A percentile compares a stretch with the other conserved stretches of the same genome.
Evolutionary conservation across 306 rosid genomes (phyloP).

Genomic region (Vicia faba): DNA sequence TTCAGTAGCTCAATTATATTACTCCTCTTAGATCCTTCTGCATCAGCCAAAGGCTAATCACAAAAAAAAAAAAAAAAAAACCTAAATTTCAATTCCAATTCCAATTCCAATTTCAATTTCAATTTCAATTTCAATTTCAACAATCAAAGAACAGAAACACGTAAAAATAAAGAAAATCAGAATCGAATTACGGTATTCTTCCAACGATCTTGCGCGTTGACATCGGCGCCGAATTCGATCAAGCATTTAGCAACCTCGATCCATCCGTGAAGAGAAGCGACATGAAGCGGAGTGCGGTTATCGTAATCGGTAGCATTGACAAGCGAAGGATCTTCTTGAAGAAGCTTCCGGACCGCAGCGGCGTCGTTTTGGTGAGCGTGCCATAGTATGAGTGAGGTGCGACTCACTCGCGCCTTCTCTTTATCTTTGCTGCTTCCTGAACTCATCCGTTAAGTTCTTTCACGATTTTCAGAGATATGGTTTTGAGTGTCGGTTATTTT

Average conservation of each 20-base stretch:
- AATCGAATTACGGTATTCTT: constrained; percentile 66
- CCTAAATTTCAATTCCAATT: constrained; percentile 20
- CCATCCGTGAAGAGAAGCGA: constrained; percentile 95
- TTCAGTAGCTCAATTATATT: constrained; percentile 70
- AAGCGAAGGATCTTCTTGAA: constrained; percentile 82
- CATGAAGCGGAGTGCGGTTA: constrained; percentile 92
- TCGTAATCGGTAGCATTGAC: constrained; percentile 88
- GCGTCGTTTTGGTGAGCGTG: constrained; percentile 94
- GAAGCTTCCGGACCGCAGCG: constrained; percentile 85
- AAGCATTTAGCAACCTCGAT: constrained; percentile 79
- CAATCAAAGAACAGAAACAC: too few relatives aligned
- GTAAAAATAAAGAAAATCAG: too few relatives aligned
- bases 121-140: too few relatives aligned
- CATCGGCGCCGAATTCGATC: constrained; percentile 80
- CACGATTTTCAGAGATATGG: neutral
- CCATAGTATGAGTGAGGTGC: constrained; percentile 89
- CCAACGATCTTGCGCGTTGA: constrained; percentile 99
- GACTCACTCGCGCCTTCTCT: constrained; percentile 86
- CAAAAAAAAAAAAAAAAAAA: neutral
- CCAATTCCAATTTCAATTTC: neutral
- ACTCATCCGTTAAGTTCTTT: constrained; percentile 30
- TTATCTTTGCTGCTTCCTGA: constrained; percentile 53
- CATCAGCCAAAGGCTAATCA: constrained; percentile 94
- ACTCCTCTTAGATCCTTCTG: constrained; percentile 82
- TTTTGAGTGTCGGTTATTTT: neutral